phyloP scores from a whole-genome alignment of 1,139 yeast species.

The Pichia sp. region DNA sequence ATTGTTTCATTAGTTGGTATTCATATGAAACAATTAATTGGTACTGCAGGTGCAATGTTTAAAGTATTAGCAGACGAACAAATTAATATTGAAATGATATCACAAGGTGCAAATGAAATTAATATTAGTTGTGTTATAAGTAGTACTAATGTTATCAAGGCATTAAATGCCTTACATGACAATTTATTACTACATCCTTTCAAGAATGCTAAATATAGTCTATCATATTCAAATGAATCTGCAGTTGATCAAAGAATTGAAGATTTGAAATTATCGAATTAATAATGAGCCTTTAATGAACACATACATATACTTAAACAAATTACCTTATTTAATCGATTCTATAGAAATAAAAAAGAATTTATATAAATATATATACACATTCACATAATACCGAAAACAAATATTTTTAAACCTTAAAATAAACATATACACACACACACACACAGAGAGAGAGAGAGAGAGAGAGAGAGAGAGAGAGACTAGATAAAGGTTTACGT shows the following conservation, averaged over 20 bases:
- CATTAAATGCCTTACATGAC: conserved; percentile 79
- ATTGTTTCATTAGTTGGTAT: conserved; percentile 92
- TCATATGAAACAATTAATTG: conserved; percentile 93
- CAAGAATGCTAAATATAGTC: conserved; percentile 25
- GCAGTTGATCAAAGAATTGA: conserved; percentile 31
- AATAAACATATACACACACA: not conserved
- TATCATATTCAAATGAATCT: conserved; percentile 8
- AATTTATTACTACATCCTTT: conserved; percentile 52
- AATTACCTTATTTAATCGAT: too few species aligned
- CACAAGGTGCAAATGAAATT: conserved; percentile 97
- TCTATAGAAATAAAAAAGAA: too few species aligned
- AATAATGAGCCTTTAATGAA: not conserved
- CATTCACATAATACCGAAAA: too few species aligned
- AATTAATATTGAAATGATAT: conserved; percentile 94
- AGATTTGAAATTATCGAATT: conserved; percentile 26
- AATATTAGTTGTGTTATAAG: conserved; percentile 93
- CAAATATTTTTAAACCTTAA: too few species aligned
- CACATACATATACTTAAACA: too few species aligned
- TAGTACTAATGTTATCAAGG: conserved; percentile 74
- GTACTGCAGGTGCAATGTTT: conserved; percentile 97
- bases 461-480: too few species aligned
- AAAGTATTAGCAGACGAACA: conserved; percentile 87
- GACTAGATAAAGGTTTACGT: too few species aligned
- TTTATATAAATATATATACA: too few species aligned
- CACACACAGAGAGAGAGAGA: not conserved